Evolutionary conservation across 116 monocot species (phyloP), one percentile per base, ranked within the genome.

Genomic region (Iris pallida): DNA sequence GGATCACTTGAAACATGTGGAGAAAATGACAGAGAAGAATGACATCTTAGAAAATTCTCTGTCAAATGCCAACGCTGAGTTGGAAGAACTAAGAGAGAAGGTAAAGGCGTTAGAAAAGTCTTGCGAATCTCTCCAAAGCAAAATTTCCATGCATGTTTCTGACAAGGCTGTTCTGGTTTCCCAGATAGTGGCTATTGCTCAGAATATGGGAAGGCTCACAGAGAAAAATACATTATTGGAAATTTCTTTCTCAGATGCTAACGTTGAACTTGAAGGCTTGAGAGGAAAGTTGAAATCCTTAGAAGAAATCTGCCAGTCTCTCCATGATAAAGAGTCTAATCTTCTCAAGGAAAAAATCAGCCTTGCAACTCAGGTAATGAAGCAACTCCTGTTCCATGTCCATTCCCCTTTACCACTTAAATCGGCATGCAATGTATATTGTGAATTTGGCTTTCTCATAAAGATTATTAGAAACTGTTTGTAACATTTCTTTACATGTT

Each of bases 341-440:
- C 85, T 90, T 59, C 68, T 68, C 56, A 12, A 47, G 70, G 90
- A 94, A 69, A 94, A 85, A 46, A 79, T 42, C 46, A 49, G 74
- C 55, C 85, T 94, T 52, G 44, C 79, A 19, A 72, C 76, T 62
- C 75, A 94, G 94, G 94, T 94, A 81, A 63, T n/a, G 18, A 57
- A 15, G 49, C 13, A 7, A 51, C 13, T 51, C 49, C 30, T 30
- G 30, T 30, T 30, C 30, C 30, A 3, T 30, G 30, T 30, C 30
- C 30, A 30, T 30, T 30, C 30, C 30, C 30, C 30, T 30, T 30
- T 30, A 30, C 3, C 30, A 30, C 30, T 30, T 30, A 30, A 30
- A 30, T 30, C 30, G 30, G 30, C 3, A 30, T 30, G 30, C 30
- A 30, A 1, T 30, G 30, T 30, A 30, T 30, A 30, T 30, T 30